These are phyloP conservation scores for Penicillium brasilianum DNA, from an alignment of 2,329 filamentous ascomycete species.

Conservation along the genomic window DNA sequence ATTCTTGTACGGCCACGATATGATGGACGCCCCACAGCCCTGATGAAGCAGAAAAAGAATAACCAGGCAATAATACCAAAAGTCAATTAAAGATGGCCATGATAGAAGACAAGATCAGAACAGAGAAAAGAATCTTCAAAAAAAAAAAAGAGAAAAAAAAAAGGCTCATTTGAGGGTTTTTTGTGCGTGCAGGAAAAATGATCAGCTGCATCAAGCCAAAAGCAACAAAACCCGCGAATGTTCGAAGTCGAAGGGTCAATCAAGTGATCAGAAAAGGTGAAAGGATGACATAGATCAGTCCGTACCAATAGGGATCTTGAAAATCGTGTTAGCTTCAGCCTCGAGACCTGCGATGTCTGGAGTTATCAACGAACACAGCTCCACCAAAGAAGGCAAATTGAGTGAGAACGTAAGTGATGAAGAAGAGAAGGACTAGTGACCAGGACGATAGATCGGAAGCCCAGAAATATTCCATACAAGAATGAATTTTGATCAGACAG, in stretches of 20 bases:
- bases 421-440: constrained; percentile 16
- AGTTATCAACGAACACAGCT: background rate
- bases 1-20: background rate
- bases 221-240: background rate
- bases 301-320: background rate
- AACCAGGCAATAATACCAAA: background rate
- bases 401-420: background rate
- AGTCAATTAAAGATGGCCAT: constrained; percentile 1
- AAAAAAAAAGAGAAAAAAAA: background rate
- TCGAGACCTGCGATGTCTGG: background rate
- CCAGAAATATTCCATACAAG: constrained; percentile 33
- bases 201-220: background rate
- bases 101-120: background rate
- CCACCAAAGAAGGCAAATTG: background rate
- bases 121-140: background rate
- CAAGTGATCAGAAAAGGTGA: background rate
- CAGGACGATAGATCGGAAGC: constrained; percentile 23
- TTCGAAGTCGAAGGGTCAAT: background rate
- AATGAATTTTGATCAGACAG: constrained; percentile 34
- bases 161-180: background rate
- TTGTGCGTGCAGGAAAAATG: background rate
- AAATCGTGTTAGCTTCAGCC: background rate
- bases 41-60: background rate
- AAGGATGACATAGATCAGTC: background rate
- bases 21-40: background rate